Base-by-base conservation (phyloP, 2,329 filamentous ascomycete genomes). In the Ramularia endophylla region DNA sequence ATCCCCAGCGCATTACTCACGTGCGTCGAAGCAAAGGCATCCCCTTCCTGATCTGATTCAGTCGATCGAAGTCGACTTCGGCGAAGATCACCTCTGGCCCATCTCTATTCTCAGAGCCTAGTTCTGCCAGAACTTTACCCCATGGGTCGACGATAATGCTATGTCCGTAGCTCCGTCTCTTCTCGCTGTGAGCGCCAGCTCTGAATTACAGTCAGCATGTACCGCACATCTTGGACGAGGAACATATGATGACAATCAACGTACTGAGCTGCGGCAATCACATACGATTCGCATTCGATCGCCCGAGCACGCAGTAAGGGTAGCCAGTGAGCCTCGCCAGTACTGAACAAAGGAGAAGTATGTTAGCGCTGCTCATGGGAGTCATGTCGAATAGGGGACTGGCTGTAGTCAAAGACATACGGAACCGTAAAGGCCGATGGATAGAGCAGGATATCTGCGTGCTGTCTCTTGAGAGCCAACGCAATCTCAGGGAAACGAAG, bases 391-490 rank as follows among this genome's bases (percentile, higher is more conserved):
- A 25, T 25, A 25, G 22, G 6, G 22, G 22, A 25, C 22, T 11
- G 11, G 22, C 6, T 6, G 11, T 6, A 6, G 11, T 6, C 22
- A 25, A 25, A 11, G 11, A 25, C 22, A 6, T 11, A 25, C 1
- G 83, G 80, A 0, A 94, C 75, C 0, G 89, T 95, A 59, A 95
- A 97, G 3, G 90, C 90, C 5, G 85, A 90, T 0, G 90, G 90
- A 59, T 90, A 95, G 0, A 87, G 80, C 36, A 95, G 69, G 39
- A 95, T 69, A 48, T 95, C 80, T 2, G 87, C 87, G 16, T 75
- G 71, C 41, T 78, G 75, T 5, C 76, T 67, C 19, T 78, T 76
- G 13, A 94, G 72, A 1, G 78, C 73, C 8, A 92, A 63, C 0
- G 79, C 77, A 7, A 84, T 76, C 59, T 94, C 87, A 0, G 87